Conservation (phyloP, 148 eudicot species). For the Fagopyrum esculentum region DNA sequence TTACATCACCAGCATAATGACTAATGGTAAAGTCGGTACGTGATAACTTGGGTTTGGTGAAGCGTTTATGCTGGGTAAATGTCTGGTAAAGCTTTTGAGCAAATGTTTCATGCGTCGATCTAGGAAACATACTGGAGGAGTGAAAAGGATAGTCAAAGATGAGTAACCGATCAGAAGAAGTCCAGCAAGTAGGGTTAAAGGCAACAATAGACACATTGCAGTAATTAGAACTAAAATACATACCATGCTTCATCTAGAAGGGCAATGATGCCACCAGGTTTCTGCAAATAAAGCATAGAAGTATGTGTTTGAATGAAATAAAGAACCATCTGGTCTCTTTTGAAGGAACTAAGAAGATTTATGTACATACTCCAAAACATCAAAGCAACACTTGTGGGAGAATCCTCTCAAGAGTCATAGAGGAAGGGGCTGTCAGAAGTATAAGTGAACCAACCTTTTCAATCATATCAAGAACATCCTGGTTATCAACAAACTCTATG, state of each 20-base stretch:
- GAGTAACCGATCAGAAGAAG: neutral
- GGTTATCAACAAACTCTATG: slow-evolving; percentile 88
- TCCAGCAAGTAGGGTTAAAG: neutral
- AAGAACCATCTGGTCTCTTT: neutral
- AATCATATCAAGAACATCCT: slow-evolving; percentile 95
- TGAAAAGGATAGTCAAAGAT: neutral
- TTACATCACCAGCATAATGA: slow-evolving; percentile 96
- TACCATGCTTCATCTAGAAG: slow-evolving; percentile 99
- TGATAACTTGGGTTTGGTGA: slow-evolving; percentile 83
- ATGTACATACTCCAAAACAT: neutral
- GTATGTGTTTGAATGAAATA: slow-evolving; percentile 1
- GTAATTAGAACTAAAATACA: slow-evolving; percentile 21
- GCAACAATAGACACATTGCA: neutral
- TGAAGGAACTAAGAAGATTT: neutral
- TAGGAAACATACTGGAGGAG: slow-evolving; percentile 11
- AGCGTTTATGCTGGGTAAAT: slow-evolving; percentile 80
- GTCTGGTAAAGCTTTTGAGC: slow-evolving; percentile 92
- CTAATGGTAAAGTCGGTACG: slow-evolving; percentile 75
- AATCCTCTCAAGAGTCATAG: too few relatives aligned
- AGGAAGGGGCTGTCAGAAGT: neutral
- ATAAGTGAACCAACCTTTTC: slow-evolving; percentile 56
- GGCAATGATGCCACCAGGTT: slow-evolving; percentile 96
- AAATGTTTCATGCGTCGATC: slow-evolving; percentile 43
- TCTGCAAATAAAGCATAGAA: slow-evolving; percentile 36
- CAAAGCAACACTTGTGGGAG: neutral